Conservation (phyloP, 2,329 filamentous ascomycete species). For the Penicillium nordicum region DNA sequence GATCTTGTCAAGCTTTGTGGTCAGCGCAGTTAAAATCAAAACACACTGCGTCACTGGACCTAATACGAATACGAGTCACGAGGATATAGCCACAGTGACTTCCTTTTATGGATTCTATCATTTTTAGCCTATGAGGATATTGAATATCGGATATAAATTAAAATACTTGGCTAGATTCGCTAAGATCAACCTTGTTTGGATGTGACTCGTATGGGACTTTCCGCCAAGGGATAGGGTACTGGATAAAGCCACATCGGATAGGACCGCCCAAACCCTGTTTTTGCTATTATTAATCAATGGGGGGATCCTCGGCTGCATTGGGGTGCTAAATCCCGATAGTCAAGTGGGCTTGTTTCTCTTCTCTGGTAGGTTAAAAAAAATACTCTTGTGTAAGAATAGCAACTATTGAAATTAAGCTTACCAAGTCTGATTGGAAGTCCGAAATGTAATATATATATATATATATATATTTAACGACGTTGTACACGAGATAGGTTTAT, state of each 20-base stretch:
- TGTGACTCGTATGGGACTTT: conserved; percentile 4
- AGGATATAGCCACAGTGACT: conserved; percentile 20
- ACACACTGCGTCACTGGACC: conserved; percentile 17
- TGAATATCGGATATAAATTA: neutral
- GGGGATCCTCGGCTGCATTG: conserved; percentile 9
- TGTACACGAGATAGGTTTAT: neutral
- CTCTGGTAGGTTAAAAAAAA: neutral
- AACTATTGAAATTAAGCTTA: neutral
- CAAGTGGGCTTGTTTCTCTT: conserved; percentile 6
- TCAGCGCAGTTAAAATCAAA: conserved; percentile 18
- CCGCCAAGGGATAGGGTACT: conserved; percentile 5
- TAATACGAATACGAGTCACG: conserved; percentile 25
- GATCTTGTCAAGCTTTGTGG: conserved; percentile 18
- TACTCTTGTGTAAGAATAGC: neutral
- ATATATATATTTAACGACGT: neutral
- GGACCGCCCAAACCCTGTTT: conserved; percentile 6
- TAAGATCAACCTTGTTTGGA: conserved; percentile 11
- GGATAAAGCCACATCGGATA: conserved; percentile 13
- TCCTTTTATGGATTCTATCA: neutral
- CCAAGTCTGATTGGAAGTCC: neutral
- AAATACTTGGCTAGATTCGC: conserved; percentile 1
- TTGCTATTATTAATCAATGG: conserved; percentile 7
- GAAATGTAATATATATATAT: neutral
- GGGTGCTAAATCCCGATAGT: conserved; percentile 14
- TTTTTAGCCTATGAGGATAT: neutral